A percentile compares a stretch with the other conserved stretches of the same genome.
These are phyloP conservation scores for Lipomyces chichibuensis DNA, from an alignment of 805 yeast genomes.

Conservation along the genomic window DNA sequence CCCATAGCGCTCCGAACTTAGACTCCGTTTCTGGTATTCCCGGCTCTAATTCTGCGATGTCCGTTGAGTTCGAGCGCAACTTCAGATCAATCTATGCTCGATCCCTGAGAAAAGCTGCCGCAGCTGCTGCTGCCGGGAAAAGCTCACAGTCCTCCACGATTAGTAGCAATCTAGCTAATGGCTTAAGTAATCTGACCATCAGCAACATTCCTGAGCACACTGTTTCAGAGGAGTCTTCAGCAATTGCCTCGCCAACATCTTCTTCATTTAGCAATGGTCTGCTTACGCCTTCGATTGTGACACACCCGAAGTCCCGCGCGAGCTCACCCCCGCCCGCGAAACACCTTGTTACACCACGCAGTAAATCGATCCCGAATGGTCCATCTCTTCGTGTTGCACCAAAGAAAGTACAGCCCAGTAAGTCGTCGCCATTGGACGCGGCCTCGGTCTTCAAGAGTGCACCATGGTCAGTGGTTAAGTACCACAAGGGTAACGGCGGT, in stretches of 20 bases:
- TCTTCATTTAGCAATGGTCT: background rate
- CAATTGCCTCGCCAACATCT: background rate
- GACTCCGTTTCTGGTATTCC: background rate
- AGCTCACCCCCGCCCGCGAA: conserved; percentile 38
- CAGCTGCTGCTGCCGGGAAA: background rate
- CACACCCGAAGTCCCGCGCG: conserved; percentile 39
- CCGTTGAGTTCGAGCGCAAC: conserved; percentile 22
- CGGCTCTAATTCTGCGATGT: background rate
- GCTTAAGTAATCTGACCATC: background rate
- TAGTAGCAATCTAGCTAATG: background rate
- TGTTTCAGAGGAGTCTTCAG: background rate
- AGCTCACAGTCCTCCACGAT: background rate
- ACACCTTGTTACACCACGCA: conserved; percentile 30
- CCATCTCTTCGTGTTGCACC: conserved; percentile 26
- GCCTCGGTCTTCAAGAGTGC: conserved; percentile 23
- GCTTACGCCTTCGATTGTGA: conserved; percentile 10
- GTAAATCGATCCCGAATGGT: conserved; percentile 13
- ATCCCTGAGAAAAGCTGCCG: conserved; percentile 9
- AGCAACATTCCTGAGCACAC: background rate
- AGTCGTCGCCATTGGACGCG: conserved; percentile 16
- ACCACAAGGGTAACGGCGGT: conserved; percentile 82
- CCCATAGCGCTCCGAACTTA: background rate
- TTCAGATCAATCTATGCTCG: conserved; percentile 19
- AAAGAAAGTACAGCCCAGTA: conserved; percentile 3
- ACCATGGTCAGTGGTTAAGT: conserved; percentile 74